phyloP scores from a whole-genome alignment of 495 filamentous ascomycete genomes.

The Xylaria castorea region DNA sequence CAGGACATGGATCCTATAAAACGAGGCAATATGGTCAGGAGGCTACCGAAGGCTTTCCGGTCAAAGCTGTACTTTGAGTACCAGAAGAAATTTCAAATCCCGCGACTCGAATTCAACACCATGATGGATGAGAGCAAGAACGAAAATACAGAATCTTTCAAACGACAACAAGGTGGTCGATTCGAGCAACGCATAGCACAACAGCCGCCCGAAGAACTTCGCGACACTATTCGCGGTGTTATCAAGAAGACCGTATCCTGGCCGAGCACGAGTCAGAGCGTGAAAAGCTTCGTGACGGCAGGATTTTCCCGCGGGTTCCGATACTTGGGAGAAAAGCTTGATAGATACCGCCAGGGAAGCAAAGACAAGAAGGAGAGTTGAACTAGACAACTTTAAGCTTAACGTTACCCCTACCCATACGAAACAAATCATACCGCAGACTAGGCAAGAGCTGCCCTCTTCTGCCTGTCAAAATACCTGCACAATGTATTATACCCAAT shows the following conservation, averaged over 20 bases:
- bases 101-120: slow-evolving; percentile 78
- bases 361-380: slow-evolving; percentile 32
- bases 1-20: slow-evolving; percentile 93
- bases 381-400: background rate
- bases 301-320: slow-evolving; percentile 71
- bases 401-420: background rate
- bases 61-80: slow-evolving; percentile 92
- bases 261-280: slow-evolving; percentile 83
- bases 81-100: slow-evolving; percentile 86
- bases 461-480: background rate
- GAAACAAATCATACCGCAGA: background rate
- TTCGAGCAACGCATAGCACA: slow-evolving; percentile 86
- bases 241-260: slow-evolving; percentile 88
- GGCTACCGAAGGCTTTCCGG: slow-evolving; percentile 86
- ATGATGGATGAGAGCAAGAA: slow-evolving; percentile 80
- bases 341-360: slow-evolving; percentile 65
- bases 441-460: background rate
- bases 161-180: slow-evolving; percentile 74
- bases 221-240: slow-evolving; percentile 68
- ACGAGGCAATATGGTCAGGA: slow-evolving; percentile 93
- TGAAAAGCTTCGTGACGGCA: slow-evolving; percentile 81
- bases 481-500: slow-evolving; percentile 17
- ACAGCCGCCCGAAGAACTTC: slow-evolving; percentile 68
- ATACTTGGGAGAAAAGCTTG: slow-evolving; percentile 85
- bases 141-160: slow-evolving; percentile 71